These are phyloP conservation scores for Dimocarpus longan DNA, from an alignment of 345 rosid genomes.

Conservation along the genomic window DNA sequence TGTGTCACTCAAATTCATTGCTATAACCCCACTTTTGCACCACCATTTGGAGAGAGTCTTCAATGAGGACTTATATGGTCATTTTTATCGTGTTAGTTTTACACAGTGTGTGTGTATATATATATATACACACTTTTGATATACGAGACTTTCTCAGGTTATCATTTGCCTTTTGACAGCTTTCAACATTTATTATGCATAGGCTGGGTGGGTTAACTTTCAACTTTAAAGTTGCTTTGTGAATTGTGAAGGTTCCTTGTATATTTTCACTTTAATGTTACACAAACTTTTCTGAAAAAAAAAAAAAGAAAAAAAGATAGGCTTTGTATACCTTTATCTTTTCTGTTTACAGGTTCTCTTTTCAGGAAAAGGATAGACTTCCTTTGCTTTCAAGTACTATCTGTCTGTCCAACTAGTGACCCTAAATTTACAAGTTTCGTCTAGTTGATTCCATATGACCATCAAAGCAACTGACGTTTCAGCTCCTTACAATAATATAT, in stretches of 20 bases:
- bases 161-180: conserved; percentile 2
- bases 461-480: too few relatives aligned
- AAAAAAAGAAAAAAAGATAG: background rate
- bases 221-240: conserved; percentile 25
- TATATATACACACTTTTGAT: background rate
- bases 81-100: too few relatives aligned
- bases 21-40: too few relatives aligned
- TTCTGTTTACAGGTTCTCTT: background rate
- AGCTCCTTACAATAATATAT: too few relatives aligned
- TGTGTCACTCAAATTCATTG: background rate
- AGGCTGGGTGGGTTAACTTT: background rate
- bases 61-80: too few relatives aligned
- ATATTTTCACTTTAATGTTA: conserved; percentile 9
- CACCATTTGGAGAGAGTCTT: too few relatives aligned
- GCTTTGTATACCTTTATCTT: conserved; percentile 9
- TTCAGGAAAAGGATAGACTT: conserved; percentile 4
- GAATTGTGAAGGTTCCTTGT: conserved; percentile 24
- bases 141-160: background rate
- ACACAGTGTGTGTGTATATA: background rate
- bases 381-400: conserved; percentile 5
- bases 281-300: background rate
- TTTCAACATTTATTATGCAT: background rate
- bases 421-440: conserved; percentile 2
- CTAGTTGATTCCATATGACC: background rate
- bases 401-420: background rate